Conservation (phyloP, 495 filamentous ascomycete genomes). For the Tuber aestivum region DNA sequence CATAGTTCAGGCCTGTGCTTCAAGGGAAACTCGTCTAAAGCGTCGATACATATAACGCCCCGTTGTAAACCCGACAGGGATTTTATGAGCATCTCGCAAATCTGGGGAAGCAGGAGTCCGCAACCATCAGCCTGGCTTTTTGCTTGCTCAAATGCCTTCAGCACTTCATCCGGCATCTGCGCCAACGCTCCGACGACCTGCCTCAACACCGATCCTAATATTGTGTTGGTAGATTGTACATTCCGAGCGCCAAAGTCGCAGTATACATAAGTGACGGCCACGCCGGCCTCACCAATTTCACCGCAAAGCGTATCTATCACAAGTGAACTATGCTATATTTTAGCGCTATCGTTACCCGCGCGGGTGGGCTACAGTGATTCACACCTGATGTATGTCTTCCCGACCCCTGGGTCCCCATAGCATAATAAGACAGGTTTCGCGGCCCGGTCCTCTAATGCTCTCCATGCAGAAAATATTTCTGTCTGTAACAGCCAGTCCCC, state of each 20-base stretch:
- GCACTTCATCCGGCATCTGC: not conserved
- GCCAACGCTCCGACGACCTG: not conserved
- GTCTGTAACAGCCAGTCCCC: not conserved
- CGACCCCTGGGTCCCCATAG: not conserved
- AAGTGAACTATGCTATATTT: not conserved
- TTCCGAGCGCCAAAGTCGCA: not conserved
- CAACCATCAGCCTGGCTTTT: not conserved
- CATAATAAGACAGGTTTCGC: not conserved
- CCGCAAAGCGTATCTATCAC: not conserved
- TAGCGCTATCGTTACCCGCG: not conserved
- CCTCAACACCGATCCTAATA: too few relatives aligned
- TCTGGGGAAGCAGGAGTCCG: not conserved
- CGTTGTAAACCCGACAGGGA: not conserved
- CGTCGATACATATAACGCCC: not conserved
- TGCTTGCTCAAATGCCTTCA: not conserved
- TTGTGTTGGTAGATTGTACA: too few relatives aligned
- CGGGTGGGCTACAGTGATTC: not conserved
- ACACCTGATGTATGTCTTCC: not conserved
- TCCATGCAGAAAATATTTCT: not conserved
- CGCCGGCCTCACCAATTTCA: not conserved
- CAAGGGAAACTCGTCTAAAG: too few relatives aligned
- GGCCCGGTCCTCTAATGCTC: not conserved
- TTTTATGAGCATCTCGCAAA: not conserved
- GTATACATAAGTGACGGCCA: not conserved
- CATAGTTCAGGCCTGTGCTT: not conserved